Evolutionary conservation across 2,329 filamentous ascomycete species (phyloP), one percentile per base, ranked within the genome.

Genomic region (Sarocladiaceae sp.): DNA sequence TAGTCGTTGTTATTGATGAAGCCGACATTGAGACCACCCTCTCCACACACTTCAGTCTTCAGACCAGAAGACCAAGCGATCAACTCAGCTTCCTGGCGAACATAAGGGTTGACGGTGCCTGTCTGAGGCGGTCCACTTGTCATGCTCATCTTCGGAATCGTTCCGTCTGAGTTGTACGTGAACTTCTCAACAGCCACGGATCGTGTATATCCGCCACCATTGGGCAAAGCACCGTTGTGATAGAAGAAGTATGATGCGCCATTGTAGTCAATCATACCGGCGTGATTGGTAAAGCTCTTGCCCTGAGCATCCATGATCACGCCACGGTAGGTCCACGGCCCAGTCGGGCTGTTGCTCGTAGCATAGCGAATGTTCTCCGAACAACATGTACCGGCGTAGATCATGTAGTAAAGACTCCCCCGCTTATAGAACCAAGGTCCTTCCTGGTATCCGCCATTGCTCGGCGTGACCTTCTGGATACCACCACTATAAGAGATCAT

Each of bases 401-500:
- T 51, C 55, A 65, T 57, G 55, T 66, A 67, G 54, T 64, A 67
- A 8, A 55, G 52, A 51, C 54, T 56, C 33, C 57, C 58, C 44
- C 64, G 63, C 54, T 65, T 66, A 53, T 64, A 61, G 4, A 65
- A 37, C 65, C 64, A 67, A 3, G 64, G 64, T 0, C 59, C 65
- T 44, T 67, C 65, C 50, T 63, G 57, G 50, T 59, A 66, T 6
- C 47, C 15, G 54, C 53, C 42, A 54, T 59, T 11, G 55, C 54
- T n/a, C 56, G 58, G 17, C 55, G 33, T n/a, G 54, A 64, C 54
- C 47, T 59, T 49, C n/a, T 53, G 53, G 46, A 59, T 10, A 37
- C 54, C 47, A 35, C 63, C 64, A 36, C 58, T 61, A 56, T 65
- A 68, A 2, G 66, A 66, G 22, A 66, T 58, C 67, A 69, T 69